These are phyloP conservation scores for Chaetomiaceae sp. DNA, from an alignment of 2,329 filamentous ascomycete species.

Conservation along the genomic window DNA sequence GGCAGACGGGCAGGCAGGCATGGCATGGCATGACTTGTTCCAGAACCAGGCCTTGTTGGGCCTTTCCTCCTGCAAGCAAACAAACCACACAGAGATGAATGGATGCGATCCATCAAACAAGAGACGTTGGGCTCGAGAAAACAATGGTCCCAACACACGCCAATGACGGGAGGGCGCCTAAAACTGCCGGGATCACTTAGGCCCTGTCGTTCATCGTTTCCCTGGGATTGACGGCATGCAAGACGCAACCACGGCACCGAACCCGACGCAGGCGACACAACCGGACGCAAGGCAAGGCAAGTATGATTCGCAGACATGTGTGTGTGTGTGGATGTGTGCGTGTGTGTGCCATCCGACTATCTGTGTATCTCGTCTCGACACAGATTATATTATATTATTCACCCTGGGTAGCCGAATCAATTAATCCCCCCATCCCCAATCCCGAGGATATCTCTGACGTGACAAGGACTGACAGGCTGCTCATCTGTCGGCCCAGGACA, in stretches of 20 bases:
- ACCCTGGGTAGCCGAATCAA: background rate
- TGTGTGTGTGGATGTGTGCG: background rate
- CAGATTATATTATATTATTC: background rate
- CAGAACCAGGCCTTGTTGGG: background rate
- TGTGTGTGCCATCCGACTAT: background rate
- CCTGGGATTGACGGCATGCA: slow-evolving; percentile 14
- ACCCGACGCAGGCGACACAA: slow-evolving; percentile 20
- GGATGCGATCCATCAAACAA: too few relatives aligned
- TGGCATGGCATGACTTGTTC: background rate
- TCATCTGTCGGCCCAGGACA: too few relatives aligned
- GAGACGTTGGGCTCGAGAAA: too few relatives aligned
- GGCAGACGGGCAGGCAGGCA: background rate
- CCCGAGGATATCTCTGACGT: too few relatives aligned
- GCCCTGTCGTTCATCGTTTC: background rate
- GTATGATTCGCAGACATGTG: slow-evolving; percentile 40
- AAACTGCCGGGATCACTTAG: background rate
- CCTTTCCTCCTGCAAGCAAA: too few relatives aligned
- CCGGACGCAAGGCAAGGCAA: slow-evolving; percentile 36
- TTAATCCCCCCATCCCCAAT: background rate
- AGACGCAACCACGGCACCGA: slow-evolving; percentile 5
- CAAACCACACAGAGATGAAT: too few relatives aligned
- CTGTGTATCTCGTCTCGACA: background rate
- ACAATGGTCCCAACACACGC: too few relatives aligned
- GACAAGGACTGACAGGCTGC: too few relatives aligned
- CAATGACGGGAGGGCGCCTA: too few relatives aligned